Conservation (phyloP, 2,329 filamentous ascomycete genomes). For the Cladosporium sp. region DNA sequence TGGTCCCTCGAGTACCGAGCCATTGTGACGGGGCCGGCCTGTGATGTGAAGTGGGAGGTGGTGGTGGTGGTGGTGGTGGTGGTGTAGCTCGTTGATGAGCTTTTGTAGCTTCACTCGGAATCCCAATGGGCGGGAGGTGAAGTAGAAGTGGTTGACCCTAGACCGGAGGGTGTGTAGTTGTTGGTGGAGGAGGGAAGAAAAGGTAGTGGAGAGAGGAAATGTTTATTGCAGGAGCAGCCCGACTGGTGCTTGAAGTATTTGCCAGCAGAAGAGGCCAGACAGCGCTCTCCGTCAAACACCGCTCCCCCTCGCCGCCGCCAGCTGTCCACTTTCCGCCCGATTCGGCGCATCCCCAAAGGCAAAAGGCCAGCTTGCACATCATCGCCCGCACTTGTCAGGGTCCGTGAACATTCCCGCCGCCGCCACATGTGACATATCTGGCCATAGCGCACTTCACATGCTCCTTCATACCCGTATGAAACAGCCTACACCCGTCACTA, state of each 20-base stretch:
- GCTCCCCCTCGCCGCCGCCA: slow-evolving; percentile 12
- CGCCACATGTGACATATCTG: background rate
- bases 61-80: slow-evolving; percentile 1
- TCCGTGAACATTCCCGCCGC: slow-evolving; percentile 4
- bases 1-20: slow-evolving; percentile 38
- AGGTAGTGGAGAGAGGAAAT: slow-evolving; percentile 11
- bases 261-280: slow-evolving; percentile 18
- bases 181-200: background rate
- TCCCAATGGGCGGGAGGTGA: slow-evolving; percentile 12
- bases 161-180: slow-evolving; percentile 13
- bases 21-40: slow-evolving; percentile 34
- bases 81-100: slow-evolving; percentile 9
- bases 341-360: background rate
- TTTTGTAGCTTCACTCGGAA: slow-evolving; percentile 6
- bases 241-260: slow-evolving; percentile 20
- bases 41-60: slow-evolving; percentile 14
- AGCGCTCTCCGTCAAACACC: slow-evolving; percentile 1
- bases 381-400: slow-evolving; percentile 13
- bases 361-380: slow-evolving; percentile 9
- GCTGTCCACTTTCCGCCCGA: slow-evolving; percentile 15
- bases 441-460: slow-evolving; percentile 12
- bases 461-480: slow-evolving; percentile 9
- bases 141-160: slow-evolving; percentile 3
- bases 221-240: slow-evolving; percentile 12
- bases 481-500: slow-evolving; percentile 4